These are phyloP conservation scores for Dictyophora rubrovolvata DNA, from an alignment of 768 basidiomycete genomes.

Conservation along the genomic window DNA sequence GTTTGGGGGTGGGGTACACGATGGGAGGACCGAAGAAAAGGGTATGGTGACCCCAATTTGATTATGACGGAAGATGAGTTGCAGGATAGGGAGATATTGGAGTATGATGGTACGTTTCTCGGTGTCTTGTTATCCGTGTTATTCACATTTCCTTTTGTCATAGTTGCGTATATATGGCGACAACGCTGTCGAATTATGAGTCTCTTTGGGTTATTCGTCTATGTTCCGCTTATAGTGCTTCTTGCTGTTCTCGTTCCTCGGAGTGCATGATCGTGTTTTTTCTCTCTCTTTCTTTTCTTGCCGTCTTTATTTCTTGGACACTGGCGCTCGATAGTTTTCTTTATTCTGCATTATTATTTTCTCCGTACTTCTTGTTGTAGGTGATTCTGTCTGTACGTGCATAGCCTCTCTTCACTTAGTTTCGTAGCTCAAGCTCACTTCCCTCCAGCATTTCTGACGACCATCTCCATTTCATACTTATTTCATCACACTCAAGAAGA, in stretches of 20 bases:
- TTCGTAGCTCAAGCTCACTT: no score
- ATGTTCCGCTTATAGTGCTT: constrained; percentile 69
- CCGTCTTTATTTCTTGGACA: no score
- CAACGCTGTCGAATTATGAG: constrained; percentile 67
- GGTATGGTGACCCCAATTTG: constrained; percentile 68
- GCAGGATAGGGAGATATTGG: neutral
- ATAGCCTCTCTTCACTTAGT: no score
- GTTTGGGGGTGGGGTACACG: constrained; percentile 57
- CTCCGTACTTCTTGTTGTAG: no score
- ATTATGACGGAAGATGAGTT: constrained; percentile 61
- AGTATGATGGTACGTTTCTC: constrained; percentile 4
- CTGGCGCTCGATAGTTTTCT: no score
- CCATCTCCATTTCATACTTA: no score
- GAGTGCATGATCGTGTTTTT: neutral
- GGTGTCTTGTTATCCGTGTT: neutral
- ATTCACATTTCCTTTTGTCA: neutral
- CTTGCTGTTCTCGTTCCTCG: constrained; percentile 50
- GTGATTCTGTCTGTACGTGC: no score
- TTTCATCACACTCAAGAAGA: no score
- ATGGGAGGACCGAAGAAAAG: constrained; percentile 42
- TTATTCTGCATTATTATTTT: no score
- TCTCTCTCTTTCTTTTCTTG: no score
- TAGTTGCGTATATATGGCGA: constrained; percentile 70
- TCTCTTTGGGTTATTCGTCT: constrained; percentile 56
- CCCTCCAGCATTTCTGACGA: no score